A percentile compares a stretch with the other conserved stretches of the same genome.
Evolutionary conservation across 2,329 filamentous ascomycete genomes (phyloP).

Genomic region (Diaporthe amygdali): DNA sequence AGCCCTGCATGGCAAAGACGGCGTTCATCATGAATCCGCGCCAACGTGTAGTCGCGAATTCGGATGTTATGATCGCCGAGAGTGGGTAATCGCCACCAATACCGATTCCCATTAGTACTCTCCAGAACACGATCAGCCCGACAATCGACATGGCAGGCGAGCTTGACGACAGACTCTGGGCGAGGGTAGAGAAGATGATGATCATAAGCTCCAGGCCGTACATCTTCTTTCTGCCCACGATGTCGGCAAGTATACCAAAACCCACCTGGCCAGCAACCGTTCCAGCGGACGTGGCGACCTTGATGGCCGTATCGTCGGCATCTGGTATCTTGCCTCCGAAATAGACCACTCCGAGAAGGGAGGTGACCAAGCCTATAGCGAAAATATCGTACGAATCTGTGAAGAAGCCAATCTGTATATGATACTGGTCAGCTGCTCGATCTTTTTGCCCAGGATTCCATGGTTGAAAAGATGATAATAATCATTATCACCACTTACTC

Average conservation of each 20-base stretch:
- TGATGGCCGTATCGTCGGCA: constrained; percentile 79
- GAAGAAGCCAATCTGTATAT: constrained; percentile 70
- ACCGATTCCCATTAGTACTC: constrained; percentile 75
- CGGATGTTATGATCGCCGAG: constrained; percentile 80
- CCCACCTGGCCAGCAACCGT: constrained; percentile 85
- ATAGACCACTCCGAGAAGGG: constrained; percentile 82
- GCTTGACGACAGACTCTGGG: constrained; percentile 68
- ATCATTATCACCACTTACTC: constrained; percentile 52
- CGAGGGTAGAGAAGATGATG: constrained; percentile 80
- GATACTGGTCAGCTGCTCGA: neutral
- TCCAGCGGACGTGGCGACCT: constrained; percentile 81
- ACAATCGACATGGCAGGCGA: constrained; percentile 68
- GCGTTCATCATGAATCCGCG: constrained; percentile 86
- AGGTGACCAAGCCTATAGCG: constrained; percentile 73
- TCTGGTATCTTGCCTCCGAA: constrained; percentile 69
- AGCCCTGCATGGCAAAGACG: constrained; percentile 87
- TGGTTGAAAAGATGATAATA: neutral
- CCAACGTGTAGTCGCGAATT: constrained; percentile 87
- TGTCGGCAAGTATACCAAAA: constrained; percentile 79
- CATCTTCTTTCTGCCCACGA: constrained; percentile 54
- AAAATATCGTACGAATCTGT: constrained; percentile 78
- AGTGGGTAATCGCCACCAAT: constrained; percentile 83
- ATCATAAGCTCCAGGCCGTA: constrained; percentile 81
- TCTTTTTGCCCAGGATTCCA: neutral
- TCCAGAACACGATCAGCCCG: constrained; percentile 79